A percentile compares a stretch with the other conserved stretches of the same genome.
phyloP scores from a whole-genome alignment of 768 basidiomycete species.

The Crucibulum laeve region DNA sequence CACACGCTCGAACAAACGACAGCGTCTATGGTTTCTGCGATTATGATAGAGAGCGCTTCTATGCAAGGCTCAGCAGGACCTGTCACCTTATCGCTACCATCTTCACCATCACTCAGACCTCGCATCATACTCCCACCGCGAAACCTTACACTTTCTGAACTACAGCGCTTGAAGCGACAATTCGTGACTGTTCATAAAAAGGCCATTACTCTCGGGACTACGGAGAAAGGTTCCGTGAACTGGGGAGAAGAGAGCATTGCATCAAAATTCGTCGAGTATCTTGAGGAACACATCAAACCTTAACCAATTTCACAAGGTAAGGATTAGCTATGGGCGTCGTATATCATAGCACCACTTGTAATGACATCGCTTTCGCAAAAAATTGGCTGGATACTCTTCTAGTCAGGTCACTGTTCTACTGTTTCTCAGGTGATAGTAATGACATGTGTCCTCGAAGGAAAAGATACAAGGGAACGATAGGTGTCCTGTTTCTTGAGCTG shows the following conservation, averaged over 20 bases:
- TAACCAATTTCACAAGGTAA: constrained; percentile 16
- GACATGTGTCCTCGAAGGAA: too few species aligned
- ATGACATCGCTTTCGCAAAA: background rate
- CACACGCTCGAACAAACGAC: constrained; percentile 81
- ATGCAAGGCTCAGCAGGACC: constrained; percentile 50
- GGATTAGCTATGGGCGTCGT: background rate
- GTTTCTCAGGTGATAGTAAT: too few species aligned
- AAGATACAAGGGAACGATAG: too few species aligned
- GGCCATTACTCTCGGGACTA: constrained; percentile 78
- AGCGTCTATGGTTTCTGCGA: constrained; percentile 60
- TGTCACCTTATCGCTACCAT: constrained; percentile 40
- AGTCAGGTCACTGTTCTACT: too few species aligned
- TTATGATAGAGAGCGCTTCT: constrained; percentile 60
- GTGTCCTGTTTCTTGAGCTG: too few species aligned
- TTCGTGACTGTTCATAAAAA: constrained; percentile 89
- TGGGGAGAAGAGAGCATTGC: constrained; percentile 73
- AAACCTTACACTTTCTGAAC: constrained; percentile 75
- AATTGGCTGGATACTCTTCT: too few species aligned
- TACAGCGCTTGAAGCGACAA: constrained; percentile 87
- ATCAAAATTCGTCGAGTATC: constrained; percentile 64
- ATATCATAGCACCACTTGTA: background rate
- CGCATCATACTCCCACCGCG: constrained; percentile 63
- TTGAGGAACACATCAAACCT: constrained; percentile 63
- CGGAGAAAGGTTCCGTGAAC: constrained; percentile 70
- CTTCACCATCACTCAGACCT: constrained; percentile 32